Evolutionary conservation across 352 stramenopile genomes (phyloP), one percentile per base, ranked within the genome.

Genomic region (Phytophthora hibernalis): DNA sequence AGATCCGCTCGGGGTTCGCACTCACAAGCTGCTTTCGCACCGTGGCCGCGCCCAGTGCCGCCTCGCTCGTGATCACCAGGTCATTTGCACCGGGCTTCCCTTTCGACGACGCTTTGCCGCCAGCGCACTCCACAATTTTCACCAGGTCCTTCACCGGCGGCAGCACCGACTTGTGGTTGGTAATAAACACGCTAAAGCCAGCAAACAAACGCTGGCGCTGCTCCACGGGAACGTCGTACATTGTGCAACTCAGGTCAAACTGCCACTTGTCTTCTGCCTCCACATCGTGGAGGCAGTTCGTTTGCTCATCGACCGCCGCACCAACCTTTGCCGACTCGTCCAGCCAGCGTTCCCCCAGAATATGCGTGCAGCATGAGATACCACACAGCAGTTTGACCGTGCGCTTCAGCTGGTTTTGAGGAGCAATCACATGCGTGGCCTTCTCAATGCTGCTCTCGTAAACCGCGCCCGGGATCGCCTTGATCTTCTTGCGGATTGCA

Each of bases 371-470:
- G 53, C 74, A 84, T 10, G 80, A 84, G 18, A 89, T 83, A 4
- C 80, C 77, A 22, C 80, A 87, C 40, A 89, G 55, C 24, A 89
- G 53, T 64, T 89, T 89, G 31, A 89, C 77, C 6, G 80, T 89
- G 18, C 80, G 75, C 61, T 89, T 89, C 2, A 89, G 49, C 15
- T 82, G 53, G 28, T 72, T 60, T 18, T 68, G 53, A 30, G 74
- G 77, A 50, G 70, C 80, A 52, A 89, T 68, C 26, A 89, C 50
- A 69, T 89, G 80, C 8, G 76, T 89, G 6, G 73, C 80, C 9
- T 70, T 73, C 16, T 77, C 64, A 35, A 89, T 66, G 26, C 75
- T 65, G 30, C 68, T 65, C 61, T 89, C 77, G 38, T 83, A 86
- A 4, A 60, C 50, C 12, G 77, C 80, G 18, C 74, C 70, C 6